phyloP scores from a whole-genome alignment of 176 grass and related monocot genomes.

The Raddia distichophylla region DNA sequence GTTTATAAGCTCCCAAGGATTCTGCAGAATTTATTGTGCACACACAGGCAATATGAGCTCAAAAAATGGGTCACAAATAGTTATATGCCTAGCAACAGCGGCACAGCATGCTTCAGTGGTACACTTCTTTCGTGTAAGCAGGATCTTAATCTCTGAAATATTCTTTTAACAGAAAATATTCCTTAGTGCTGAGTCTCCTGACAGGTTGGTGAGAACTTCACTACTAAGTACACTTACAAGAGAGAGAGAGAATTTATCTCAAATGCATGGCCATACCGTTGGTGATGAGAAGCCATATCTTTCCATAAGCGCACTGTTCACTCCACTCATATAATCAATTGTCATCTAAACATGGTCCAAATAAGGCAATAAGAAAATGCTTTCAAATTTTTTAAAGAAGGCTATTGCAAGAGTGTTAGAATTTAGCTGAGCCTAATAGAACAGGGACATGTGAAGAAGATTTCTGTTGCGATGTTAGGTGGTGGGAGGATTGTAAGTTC shows the following conservation, averaged over 20 bases:
- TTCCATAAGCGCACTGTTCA: constrained; percentile 80
- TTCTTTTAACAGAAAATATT: not conserved
- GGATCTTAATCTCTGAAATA: constrained; percentile 29
- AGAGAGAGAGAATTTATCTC: constrained; percentile 24
- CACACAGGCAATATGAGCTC: not conserved
- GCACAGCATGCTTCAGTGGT: not conserved
- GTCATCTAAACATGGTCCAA: constrained; percentile 70
- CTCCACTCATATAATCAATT: constrained; percentile 80
- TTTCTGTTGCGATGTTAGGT: too few species aligned
- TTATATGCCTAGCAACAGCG: not conserved
- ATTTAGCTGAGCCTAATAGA: not conserved
- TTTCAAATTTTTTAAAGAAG: constrained; percentile 7
- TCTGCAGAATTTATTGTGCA: constrained; percentile 54
- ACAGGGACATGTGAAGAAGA: not conserved
- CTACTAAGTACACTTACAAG: not conserved
- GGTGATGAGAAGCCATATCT: constrained; percentile 96
- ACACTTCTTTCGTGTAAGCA: constrained; percentile 8
- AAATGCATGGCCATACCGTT: constrained; percentile 58
- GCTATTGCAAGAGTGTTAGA: constrained; percentile 5
- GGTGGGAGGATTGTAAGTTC: too few species aligned
- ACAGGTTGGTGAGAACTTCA: constrained; percentile 1
- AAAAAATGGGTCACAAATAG: constrained; percentile 5
- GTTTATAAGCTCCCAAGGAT: constrained; percentile 91
- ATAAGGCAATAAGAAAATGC: constrained; percentile 16
- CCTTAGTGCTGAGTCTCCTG: not conserved